Conservation (phyloP, 192 early-diverging fungal genomes). For the Phycomyces blakesleeanus region DNA sequence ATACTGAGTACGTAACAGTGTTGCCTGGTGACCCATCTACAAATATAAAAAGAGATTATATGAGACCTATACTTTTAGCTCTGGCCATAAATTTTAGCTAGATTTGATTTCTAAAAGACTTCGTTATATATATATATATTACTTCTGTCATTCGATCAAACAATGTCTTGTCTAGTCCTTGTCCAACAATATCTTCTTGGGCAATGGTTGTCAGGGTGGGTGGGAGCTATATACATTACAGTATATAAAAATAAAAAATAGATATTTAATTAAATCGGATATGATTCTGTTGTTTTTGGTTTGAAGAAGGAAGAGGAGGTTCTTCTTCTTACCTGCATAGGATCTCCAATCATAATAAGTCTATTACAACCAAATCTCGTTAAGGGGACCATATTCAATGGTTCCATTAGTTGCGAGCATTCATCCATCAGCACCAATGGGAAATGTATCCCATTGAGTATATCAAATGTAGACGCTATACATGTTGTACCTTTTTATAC, state of each 20-base stretch:
- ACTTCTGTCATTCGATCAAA: conserved; percentile 72
- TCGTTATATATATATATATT: too few species aligned
- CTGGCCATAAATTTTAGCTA: neutral
- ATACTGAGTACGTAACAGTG: conserved; percentile 70
- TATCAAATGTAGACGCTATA: conserved; percentile 71
- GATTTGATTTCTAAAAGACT: too few species aligned
- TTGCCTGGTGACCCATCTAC: conserved; percentile 45
- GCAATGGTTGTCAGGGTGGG: conserved; percentile 68
- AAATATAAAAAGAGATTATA: neutral
- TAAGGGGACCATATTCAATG: conserved; percentile 82
- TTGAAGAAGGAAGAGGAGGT: too few species aligned
- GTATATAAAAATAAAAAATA: neutral
- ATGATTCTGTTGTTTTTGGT: too few species aligned
- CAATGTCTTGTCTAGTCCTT: conserved; percentile 77
- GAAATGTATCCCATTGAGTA: conserved; percentile 51
- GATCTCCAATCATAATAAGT: conserved; percentile 84
- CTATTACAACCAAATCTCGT: conserved; percentile 53
- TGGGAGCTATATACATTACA: conserved; percentile 51
- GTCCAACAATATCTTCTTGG: conserved; percentile 29
- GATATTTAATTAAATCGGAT: neutral
- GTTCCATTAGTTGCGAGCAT: conserved; percentile 83
- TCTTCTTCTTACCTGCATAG: conserved; percentile 53
- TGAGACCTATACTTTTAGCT: neutral
- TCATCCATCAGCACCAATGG: conserved; percentile 85
- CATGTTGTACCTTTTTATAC: conserved; percentile 65